phyloP scores from a whole-genome alignment of 805 yeast genomes.

The Kluyveromyces nonfermentans region DNA sequence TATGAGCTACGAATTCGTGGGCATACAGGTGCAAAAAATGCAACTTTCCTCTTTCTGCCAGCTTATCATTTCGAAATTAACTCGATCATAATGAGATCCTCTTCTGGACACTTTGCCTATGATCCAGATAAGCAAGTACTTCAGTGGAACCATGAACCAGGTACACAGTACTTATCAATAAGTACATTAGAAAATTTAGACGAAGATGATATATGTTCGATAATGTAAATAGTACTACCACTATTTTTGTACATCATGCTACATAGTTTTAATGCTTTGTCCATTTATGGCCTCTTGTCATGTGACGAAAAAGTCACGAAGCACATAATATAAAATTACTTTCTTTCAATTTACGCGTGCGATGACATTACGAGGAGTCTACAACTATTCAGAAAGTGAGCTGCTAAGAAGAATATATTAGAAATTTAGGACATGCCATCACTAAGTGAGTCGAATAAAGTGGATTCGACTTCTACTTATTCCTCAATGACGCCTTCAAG shows the following conservation, averaged over 20 bases:
- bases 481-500: neutral
- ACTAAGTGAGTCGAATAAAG: neutral
- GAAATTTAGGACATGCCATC: too few species aligned
- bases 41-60: constrained; percentile 64
- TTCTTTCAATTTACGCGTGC: neutral
- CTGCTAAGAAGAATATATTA: too few species aligned
- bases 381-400: too few species aligned
- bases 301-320: neutral
- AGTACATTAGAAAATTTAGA: constrained; percentile 3
- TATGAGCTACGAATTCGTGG: constrained; percentile 42
- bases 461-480: neutral
- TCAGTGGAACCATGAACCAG: constrained; percentile 60
- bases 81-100: constrained; percentile 38
- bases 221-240: neutral
- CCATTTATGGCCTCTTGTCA: neutral
- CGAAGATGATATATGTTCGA: constrained; percentile 4
- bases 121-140: constrained; percentile 45
- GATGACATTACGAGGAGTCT: too few species aligned
- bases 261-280: neutral
- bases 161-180: constrained; percentile 30
- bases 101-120: constrained; percentile 48
- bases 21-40: constrained; percentile 16
- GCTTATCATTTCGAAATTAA: constrained; percentile 55
- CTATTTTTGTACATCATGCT: neutral
- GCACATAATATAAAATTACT: neutral